Evolutionary conservation across 306 rosid genomes (phyloP).

Genomic region (Prunus mongolica): DNA sequence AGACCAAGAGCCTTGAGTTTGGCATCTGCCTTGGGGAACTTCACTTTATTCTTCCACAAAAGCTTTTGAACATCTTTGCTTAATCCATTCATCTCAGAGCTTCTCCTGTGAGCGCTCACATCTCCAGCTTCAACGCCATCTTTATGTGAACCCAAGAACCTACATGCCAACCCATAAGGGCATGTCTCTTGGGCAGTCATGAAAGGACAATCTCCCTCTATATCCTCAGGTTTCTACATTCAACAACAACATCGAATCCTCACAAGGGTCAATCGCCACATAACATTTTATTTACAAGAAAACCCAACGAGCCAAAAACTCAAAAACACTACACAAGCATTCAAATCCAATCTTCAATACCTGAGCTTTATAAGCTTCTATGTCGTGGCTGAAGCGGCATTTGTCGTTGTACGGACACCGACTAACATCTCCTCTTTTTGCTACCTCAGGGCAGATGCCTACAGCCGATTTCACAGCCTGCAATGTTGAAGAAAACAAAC

Average conservation of each 20-base stretch:
- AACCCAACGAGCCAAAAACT: neutral
- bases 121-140: conserved; percentile 32
- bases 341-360: conserved; percentile 26
- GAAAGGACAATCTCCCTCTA: conserved; percentile 87
- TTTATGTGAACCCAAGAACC: conserved; percentile 66
- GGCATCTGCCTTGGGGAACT: conserved; percentile 71
- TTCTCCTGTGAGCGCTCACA: conserved; percentile 30
- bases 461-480: conserved; percentile 65
- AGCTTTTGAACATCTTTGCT: conserved; percentile 80
- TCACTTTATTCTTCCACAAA: conserved; percentile 85
- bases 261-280: conserved; percentile 4
- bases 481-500: conserved; percentile 7
- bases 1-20: conserved; percentile 74
- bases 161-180: conserved; percentile 76
- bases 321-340: neutral
- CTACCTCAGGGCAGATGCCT: conserved; percentile 63
- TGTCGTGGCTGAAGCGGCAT: conserved; percentile 86
- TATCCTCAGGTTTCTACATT: conserved; percentile 71
- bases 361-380: conserved; percentile 74
- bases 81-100: conserved; percentile 71
- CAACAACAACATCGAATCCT: conserved; percentile 3
- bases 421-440: conserved; percentile 67
- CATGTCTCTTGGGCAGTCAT: conserved; percentile 43
- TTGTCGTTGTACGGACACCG: conserved; percentile 67
- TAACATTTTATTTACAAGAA: neutral